Evolutionary conservation across 805 yeast genomes (phyloP), one percentile per base, ranked within the genome.

Genomic region (Priceomyces castillae): DNA sequence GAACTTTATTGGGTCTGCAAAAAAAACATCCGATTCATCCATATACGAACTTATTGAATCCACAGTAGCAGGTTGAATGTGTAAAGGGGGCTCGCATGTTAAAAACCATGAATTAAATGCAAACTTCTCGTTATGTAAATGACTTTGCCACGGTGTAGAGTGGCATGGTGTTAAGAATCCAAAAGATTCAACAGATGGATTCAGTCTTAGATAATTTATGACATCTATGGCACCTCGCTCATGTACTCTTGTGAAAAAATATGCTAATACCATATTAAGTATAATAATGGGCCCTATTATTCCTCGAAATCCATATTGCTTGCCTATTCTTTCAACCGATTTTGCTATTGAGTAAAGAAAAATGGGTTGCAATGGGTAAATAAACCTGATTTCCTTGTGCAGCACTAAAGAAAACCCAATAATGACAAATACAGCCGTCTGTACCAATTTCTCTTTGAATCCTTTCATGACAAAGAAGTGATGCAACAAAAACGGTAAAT

Each of bases 141-240:
- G 81, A 19, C 94, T 79, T 57, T 89, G 96, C 82, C 94, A 86
- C 2, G 99, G 99, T 0, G 97, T 92, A 0, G 98, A 90, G 62
- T 94, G 99, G 56, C 99, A 94, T 0, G 99, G 99, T 58, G 90
- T 89, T 12, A 94, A 62, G 52, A 94, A 87, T 0, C 97, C 96
- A 22, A 90, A 65, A 1, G 85, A 73, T 7, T 62, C 48, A 7
- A 78, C 72, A 3, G 58, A 52, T 3, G 69, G 59, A 17, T 62
- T 46, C 4, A 55, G 47, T 33, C 81, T 72, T 17, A 90, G 54
- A 38, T 69, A 72, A 11, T 77, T 63, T 10, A 85, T 73, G 0
- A 90, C 83, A 30, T 77, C 81, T 12, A 90, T 78, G 15, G 81
- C 96, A 1, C 99, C 99, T 15, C 86, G 70, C 65, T 94, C 99